phyloP scores from a whole-genome alignment of 2,329 filamentous ascomycete genomes.

The Ophiognomonia clavigignenti-juglandacearum region DNA sequence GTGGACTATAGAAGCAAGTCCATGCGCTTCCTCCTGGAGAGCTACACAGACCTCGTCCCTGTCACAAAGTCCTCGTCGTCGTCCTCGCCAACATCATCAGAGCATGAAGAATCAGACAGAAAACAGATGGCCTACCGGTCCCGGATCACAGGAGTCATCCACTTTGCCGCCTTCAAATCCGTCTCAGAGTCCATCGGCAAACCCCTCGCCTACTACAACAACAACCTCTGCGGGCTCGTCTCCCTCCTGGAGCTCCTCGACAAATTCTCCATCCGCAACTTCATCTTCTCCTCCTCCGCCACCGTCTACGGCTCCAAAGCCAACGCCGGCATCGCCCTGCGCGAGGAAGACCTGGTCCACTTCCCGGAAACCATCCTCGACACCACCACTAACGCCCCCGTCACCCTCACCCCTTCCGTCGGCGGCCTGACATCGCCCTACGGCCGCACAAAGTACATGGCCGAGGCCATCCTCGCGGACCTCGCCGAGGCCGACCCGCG shows the following conservation, averaged over 20 bases:
- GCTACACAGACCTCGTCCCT: conserved; percentile 25
- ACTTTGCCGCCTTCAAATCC: conserved; percentile 65
- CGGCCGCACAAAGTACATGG: conserved; percentile 63
- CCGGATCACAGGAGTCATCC: conserved; percentile 59
- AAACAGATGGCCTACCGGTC: conserved; percentile 29
- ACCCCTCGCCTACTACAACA: conserved; percentile 61
- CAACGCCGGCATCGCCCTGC: conserved; percentile 43
- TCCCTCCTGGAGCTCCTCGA: conserved; percentile 53
- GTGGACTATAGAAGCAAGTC: conserved; percentile 33
- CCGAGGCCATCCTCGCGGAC: conserved; percentile 61
- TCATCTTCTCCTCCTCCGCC: conserved; percentile 65
- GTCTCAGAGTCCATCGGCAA: conserved; percentile 57
- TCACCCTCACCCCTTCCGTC: conserved; percentile 29
- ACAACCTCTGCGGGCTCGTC: conserved; percentile 62
- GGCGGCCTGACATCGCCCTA: conserved; percentile 61
- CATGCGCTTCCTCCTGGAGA: conserved; percentile 32
- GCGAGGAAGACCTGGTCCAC: conserved; percentile 53
- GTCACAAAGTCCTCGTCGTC: background rate
- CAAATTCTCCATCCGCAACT: conserved; percentile 57
- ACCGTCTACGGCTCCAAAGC: conserved; percentile 59
- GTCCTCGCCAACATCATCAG: background rate
- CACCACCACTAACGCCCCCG: conserved; percentile 21
- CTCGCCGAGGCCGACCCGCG: conserved; percentile 53
- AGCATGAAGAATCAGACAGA: conserved; percentile 6
- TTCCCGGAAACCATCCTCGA: conserved; percentile 39